phyloP scores from a whole-genome alignment of 768 basidiomycete genomes.

The Auricularia cornea region DNA sequence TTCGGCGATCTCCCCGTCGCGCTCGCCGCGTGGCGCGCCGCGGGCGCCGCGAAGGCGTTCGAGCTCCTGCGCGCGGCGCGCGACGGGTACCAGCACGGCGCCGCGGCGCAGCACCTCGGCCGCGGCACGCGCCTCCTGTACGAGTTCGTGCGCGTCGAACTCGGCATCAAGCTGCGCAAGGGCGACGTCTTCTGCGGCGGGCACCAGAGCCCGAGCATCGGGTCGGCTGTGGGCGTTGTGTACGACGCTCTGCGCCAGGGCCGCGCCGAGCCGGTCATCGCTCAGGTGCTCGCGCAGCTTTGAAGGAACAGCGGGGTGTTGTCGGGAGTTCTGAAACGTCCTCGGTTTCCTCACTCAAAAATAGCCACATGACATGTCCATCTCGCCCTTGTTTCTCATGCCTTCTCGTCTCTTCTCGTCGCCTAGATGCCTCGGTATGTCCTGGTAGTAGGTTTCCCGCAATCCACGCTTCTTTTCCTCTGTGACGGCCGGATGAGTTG shows the following conservation, averaged over 20 bases:
- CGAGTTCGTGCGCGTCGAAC: constrained; percentile 60
- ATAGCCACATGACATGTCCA: too few species aligned
- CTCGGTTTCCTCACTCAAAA: too few species aligned
- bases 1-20: background rate
- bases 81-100: constrained; percentile 52
- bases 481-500: too few species aligned
- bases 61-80: constrained; percentile 20
- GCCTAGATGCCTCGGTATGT: too few species aligned
- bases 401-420: too few species aligned
- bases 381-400: too few species aligned
- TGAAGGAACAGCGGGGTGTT: too few species aligned
- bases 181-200: background rate
- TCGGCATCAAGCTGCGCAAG: constrained; percentile 40
- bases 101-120: constrained; percentile 14
- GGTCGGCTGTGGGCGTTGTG: background rate
- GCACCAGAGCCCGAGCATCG: background rate
- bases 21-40: background rate
- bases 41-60: background rate
- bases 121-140: constrained; percentile 54
- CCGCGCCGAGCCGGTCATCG: background rate
- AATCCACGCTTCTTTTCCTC: too few species aligned
- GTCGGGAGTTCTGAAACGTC: too few species aligned
- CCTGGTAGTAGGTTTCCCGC: too few species aligned
- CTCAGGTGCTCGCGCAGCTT: too few species aligned
- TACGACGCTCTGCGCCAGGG: background rate